phyloP scores from a whole-genome alignment of 208 protist genomes.

The Trypanosoma boissoni region DNA sequence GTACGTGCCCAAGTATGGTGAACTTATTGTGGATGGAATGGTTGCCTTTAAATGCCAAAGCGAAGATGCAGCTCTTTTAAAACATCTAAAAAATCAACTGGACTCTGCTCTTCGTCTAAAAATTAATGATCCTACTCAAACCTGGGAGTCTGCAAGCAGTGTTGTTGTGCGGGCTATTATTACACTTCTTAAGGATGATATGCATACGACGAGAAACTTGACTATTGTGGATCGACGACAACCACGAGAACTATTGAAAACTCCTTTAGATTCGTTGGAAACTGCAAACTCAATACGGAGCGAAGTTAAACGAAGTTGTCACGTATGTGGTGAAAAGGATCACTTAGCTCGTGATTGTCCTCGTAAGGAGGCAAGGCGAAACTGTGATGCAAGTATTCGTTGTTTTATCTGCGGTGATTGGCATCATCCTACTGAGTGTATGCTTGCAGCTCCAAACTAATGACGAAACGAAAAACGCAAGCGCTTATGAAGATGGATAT shows the following conservation, averaged over 20 bases:
- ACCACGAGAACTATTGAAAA: conserved; percentile 52
- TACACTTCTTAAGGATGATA: conserved; percentile 70
- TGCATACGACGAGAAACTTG: conserved; percentile 32
- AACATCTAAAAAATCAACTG: conserved; percentile 80
- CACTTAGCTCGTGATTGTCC: conserved; percentile 82
- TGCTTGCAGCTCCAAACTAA: conserved; percentile 31
- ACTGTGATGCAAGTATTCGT: conserved; percentile 60
- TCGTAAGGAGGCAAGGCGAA: conserved; percentile 37
- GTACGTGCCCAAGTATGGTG: conserved; percentile 75
- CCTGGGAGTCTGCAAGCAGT: conserved; percentile 78
- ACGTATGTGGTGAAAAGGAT: conserved; percentile 69
- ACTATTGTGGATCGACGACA: conserved; percentile 68
- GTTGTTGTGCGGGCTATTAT: conserved; percentile 84
- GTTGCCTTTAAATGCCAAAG: conserved; percentile 73
- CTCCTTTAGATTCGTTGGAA: conserved; percentile 29
- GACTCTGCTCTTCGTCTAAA: conserved; percentile 81
- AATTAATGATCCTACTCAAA: conserved; percentile 82
- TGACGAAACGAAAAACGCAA: conserved; percentile 16
- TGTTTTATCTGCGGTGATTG: conserved; percentile 90
- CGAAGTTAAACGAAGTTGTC: conserved; percentile 67
- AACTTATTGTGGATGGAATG: conserved; percentile 81
- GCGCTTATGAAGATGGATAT: conserved; percentile 3
- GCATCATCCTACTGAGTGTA: conserved; percentile 83
- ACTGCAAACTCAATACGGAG: background rate
- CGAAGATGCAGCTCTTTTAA: conserved; percentile 79